These are phyloP conservation scores for Beauveria sp. DNA, from an alignment of 2,329 filamentous ascomycete genomes.

Conservation along the genomic window DNA sequence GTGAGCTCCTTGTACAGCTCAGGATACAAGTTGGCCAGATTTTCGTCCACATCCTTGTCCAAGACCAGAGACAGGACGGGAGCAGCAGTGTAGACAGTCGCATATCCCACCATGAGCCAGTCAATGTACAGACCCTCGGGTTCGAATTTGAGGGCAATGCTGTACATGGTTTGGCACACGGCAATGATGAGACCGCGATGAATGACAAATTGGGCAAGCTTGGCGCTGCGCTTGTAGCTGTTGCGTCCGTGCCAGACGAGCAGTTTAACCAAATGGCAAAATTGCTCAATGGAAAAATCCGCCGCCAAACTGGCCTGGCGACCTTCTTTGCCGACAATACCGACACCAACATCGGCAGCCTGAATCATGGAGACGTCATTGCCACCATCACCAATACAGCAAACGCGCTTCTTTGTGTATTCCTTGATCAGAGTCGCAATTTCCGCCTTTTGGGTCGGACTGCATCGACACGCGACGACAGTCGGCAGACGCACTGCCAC, in stretches of 20 bases:
- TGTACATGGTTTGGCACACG: conserved; percentile 96
- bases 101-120: conserved; percentile 95
- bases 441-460: conserved; percentile 93
- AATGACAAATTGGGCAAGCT: conserved; percentile 96
- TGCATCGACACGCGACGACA: conserved; percentile 93
- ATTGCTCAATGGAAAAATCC: conserved; percentile 94
- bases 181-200: conserved; percentile 92
- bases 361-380: conserved; percentile 99
- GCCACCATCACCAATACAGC: conserved; percentile 95
- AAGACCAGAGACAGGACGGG: conserved; percentile 91
- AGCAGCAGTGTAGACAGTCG: conserved; percentile 88
- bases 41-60: conserved; percentile 91
- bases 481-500: conserved; percentile 81
- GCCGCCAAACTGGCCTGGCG: conserved; percentile 90
- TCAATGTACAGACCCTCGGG: conserved; percentile 93
- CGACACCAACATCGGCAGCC: conserved; percentile 93
- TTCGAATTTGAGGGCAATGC: conserved; percentile 85
- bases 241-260: conserved; percentile 99
- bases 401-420: conserved; percentile 89
- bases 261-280: conserved; percentile 88
- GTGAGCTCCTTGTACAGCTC: conserved; percentile 98
- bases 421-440: conserved; percentile 84
- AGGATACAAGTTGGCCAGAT: conserved; percentile 87
- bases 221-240: conserved; percentile 91
- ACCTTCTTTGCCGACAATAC: conserved; percentile 96